phyloP scores from a whole-genome alignment of 148 eudicot species.

The Rhododendron kiyosumense region DNA sequence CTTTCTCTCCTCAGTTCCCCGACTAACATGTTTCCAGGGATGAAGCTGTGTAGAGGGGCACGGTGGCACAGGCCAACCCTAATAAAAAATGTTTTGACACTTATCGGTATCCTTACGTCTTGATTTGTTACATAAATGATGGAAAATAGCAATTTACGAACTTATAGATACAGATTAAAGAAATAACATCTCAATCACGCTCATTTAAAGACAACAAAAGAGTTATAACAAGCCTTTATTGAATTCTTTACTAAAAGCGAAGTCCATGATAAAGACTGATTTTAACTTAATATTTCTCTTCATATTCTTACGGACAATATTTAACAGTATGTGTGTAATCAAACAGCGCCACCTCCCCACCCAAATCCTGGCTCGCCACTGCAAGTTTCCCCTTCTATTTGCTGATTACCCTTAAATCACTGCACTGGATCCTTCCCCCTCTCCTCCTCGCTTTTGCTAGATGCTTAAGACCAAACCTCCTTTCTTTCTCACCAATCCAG shows the following conservation, averaged over 20 bases:
- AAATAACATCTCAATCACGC: background rate
- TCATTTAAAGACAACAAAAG: background rate
- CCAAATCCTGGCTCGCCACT: background rate
- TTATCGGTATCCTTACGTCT: background rate
- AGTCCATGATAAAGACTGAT: background rate
- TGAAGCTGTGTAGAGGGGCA: background rate
- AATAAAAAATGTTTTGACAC: background rate
- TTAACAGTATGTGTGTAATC: too few relatives aligned
- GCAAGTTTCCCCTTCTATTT: background rate
- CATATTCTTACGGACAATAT: background rate
- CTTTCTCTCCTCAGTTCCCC: background rate
- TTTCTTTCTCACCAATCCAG: background rate
- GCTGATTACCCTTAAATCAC: background rate
- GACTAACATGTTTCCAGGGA: background rate
- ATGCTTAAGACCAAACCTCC: background rate
- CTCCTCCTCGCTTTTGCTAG: background rate
- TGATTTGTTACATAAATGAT: too few relatives aligned
- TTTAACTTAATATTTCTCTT: background rate
- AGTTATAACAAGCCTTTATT: background rate
- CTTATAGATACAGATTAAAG: background rate
- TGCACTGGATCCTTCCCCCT: background rate
- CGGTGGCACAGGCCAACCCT: background rate
- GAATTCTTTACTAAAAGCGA: background rate
- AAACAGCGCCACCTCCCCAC: background rate
- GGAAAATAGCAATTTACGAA: background rate